Evolutionary conservation across 1,139 yeast species (phyloP).

Genomic region (Pichiaceae sp.): DNA sequence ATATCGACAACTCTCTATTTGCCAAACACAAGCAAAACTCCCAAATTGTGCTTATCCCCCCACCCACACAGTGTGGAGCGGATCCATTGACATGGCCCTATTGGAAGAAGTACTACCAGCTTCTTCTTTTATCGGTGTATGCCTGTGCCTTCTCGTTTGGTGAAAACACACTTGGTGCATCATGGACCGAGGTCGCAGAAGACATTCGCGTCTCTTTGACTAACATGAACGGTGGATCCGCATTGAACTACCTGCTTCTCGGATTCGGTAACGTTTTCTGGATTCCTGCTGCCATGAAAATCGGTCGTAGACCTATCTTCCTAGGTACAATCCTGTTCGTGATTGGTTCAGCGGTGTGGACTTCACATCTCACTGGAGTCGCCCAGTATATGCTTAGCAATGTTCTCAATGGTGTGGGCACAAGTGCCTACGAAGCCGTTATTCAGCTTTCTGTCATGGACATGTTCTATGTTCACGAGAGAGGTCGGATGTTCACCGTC

Average conservation of each 20-base stretch:
- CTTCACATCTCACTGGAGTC: slow-evolving; percentile 9
- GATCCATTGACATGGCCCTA: slow-evolving; percentile 13
- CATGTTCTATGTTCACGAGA: slow-evolving; percentile 10
- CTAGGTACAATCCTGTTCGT: slow-evolving; percentile 8
- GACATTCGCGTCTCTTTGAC: slow-evolving; percentile 9
- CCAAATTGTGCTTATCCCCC: slow-evolving; percentile 11
- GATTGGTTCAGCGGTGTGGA: slow-evolving; percentile 9
- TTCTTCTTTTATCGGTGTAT: slow-evolving; percentile 10
- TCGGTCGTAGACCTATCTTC: slow-evolving; percentile 13
- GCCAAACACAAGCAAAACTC: slow-evolving; percentile 2
- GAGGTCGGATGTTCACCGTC: slow-evolving; percentile 11
- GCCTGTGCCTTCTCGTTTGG: slow-evolving; percentile 15
- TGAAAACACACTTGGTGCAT: slow-evolving; percentile 14
- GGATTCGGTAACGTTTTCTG: slow-evolving; percentile 13
- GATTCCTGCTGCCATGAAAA: slow-evolving; percentile 14
- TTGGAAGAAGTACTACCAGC: slow-evolving; percentile 10
- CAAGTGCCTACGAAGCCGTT: slow-evolving; percentile 13
- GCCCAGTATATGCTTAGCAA: slow-evolving; percentile 10
- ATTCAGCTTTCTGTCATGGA: slow-evolving; percentile 10
- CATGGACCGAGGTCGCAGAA: slow-evolving; percentile 12
- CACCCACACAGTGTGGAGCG: slow-evolving; percentile 10
- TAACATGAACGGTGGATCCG: slow-evolving; percentile 14
- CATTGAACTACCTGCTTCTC: slow-evolving; percentile 10
- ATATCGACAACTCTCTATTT: slow-evolving; percentile 1
- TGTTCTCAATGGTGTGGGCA: slow-evolving; percentile 10